Conservation (phyloP, 2,329 filamentous ascomycete species). For the Eutypa lata region DNA sequence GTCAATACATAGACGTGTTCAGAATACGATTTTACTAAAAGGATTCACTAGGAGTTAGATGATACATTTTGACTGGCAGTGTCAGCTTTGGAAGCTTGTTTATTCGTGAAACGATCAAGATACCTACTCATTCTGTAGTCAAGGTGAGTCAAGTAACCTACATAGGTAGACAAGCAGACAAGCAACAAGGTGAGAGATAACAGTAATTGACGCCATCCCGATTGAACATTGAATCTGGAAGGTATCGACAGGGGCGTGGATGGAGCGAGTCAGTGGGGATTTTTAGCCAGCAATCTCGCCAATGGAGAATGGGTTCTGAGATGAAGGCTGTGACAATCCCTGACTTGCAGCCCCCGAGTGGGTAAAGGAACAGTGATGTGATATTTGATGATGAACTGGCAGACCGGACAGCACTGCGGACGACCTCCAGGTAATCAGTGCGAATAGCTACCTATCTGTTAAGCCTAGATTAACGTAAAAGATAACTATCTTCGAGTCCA, state of each 20-base stretch:
- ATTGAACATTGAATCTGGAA: neutral
- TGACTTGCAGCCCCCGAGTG: neutral
- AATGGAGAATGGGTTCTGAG: conserved; percentile 16
- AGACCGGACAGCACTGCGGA: too few relatives aligned
- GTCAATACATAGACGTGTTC: too few relatives aligned
- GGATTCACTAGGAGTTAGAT: neutral
- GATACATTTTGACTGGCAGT: neutral
- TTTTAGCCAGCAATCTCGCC: conserved; percentile 23
- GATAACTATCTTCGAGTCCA: too few relatives aligned
- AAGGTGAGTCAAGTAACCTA: neutral
- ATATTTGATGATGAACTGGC: neutral
- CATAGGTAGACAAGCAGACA: neutral
- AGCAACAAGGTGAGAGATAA: neutral
- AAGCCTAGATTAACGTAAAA: too few relatives aligned
- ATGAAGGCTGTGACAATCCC: conserved; percentile 21
- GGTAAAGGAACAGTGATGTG: neutral
- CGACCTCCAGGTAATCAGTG: too few relatives aligned
- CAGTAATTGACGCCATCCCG: neutral
- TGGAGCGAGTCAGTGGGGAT: neutral
- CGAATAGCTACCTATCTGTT: too few relatives aligned
- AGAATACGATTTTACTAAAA: neutral
- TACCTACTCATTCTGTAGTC: too few relatives aligned
- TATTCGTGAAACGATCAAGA: neutral
- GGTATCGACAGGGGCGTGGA: neutral
- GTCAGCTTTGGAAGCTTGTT: neutral